phyloP scores from a whole-genome alignment of 1,284 basidiomycete genomes.

The Apiotrichum akiyoshidainum region DNA sequence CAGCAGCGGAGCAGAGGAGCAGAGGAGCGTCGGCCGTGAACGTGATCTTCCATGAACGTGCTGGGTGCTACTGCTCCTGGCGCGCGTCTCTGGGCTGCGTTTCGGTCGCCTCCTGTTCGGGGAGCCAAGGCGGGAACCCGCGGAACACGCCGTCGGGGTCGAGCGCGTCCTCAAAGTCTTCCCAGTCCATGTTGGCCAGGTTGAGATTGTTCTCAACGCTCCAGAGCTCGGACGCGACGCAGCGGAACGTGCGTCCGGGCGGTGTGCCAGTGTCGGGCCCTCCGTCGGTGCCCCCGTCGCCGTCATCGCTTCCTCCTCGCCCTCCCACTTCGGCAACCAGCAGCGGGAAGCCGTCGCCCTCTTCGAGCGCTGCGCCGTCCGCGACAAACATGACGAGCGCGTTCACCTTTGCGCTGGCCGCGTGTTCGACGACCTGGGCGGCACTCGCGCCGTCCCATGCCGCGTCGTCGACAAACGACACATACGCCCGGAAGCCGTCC shows the following conservation, averaged over 20 bases:
- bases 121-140: neutral
- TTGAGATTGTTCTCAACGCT: slow-evolving; percentile 8
- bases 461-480: neutral
- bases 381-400: slow-evolving; percentile 1
- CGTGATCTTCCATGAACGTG: no score
- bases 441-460: neutral
- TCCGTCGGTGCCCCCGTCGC: no score
- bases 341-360: neutral
- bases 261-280: no score
- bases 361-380: neutral
- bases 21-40: no score
- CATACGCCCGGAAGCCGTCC: slow-evolving; percentile 2
- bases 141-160: slow-evolving; percentile 2
- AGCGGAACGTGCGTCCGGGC: slow-evolving; percentile 8
- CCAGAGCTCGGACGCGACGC: slow-evolving; percentile 6
- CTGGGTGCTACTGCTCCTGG: no score
- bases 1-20: no score
- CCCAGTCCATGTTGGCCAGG: slow-evolving; percentile 10
- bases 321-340: neutral
- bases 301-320: neutral
- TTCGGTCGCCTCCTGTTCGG: no score
- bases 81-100: no score
- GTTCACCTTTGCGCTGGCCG: neutral
- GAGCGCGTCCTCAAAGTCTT: neutral
- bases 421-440: neutral